Conservation (phyloP, 768 basidiomycete genomes). For the Tulasnella sp. region DNA sequence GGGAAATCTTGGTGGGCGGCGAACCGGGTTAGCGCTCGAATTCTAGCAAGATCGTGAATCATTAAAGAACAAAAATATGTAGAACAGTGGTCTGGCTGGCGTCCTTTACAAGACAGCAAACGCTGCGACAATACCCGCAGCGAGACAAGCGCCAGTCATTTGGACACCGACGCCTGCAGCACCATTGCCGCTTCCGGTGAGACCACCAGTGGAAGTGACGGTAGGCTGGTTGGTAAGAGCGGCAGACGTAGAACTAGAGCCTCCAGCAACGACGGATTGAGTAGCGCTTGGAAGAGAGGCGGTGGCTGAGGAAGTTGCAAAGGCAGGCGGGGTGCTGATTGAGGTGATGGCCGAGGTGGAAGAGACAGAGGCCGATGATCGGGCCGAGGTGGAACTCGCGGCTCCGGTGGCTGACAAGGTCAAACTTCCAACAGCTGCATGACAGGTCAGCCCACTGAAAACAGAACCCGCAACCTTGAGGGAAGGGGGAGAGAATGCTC, state of each 20-base stretch:
- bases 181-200: not conserved
- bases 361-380: not conserved
- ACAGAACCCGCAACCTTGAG: not conserved
- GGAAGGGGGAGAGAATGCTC: not conserved
- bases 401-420: not conserved
- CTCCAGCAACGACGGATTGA: not conserved
- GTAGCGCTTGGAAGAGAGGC: not conserved
- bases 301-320: not conserved
- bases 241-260: not conserved
- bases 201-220: not conserved
- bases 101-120: not conserved
- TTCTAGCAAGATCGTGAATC: not conserved
- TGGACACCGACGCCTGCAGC: not conserved
- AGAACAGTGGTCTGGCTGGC: not conserved
- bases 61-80: not conserved
- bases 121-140: not conserved
- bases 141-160: not conserved
- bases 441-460: not conserved
- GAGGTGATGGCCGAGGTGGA: not conserved
- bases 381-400: not conserved
- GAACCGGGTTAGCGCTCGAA: not conserved
- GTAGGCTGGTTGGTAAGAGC: not conserved
- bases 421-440: not conserved
- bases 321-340: not conserved
- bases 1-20: not conserved